Evolutionary conservation across 805 yeast species (phyloP).

Genomic region (Saccharomyces mikatae): DNA sequence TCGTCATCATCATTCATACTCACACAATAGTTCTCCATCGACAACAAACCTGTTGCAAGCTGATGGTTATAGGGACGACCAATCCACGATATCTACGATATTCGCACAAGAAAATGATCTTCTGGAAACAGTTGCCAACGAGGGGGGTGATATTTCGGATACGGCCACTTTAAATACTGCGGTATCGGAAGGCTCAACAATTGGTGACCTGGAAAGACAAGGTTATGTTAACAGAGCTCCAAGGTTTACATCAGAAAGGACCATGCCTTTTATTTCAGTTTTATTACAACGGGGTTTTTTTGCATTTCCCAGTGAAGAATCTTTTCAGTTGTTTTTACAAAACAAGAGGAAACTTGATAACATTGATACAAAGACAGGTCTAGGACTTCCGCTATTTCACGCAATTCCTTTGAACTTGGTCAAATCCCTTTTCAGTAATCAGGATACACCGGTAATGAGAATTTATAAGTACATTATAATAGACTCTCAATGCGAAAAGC

Average conservation of each 20-base stretch:
- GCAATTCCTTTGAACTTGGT: conserved; percentile 23
- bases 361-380: conserved; percentile 14
- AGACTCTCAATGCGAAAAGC: conserved; percentile 7
- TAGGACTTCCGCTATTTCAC: conserved; percentile 33
- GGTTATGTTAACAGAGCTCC: conserved; percentile 28
- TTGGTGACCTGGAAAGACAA: conserved; percentile 22
- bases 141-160: conserved; percentile 8
- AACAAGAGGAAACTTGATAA: conserved; percentile 24
- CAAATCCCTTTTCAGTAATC: conserved; percentile 25
- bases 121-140: conserved; percentile 8
- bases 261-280: conserved; percentile 29
- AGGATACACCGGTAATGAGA: conserved; percentile 23
- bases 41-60: neutral
- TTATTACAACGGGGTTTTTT: conserved; percentile 32
- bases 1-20: neutral
- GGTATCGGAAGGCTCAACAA: conserved; percentile 21
- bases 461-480: conserved; percentile 23
- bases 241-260: conserved; percentile 18
- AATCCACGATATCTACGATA: neutral
- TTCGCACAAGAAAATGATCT: neutral
- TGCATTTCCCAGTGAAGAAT: conserved; percentile 32
- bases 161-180: conserved; percentile 15
- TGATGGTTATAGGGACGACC: neutral
- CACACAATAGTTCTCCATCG: neutral
- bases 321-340: conserved; percentile 21